Evolutionary conservation across 2,329 filamentous ascomycete species (phyloP).

Genomic region (Rhynchosporium secalis): DNA sequence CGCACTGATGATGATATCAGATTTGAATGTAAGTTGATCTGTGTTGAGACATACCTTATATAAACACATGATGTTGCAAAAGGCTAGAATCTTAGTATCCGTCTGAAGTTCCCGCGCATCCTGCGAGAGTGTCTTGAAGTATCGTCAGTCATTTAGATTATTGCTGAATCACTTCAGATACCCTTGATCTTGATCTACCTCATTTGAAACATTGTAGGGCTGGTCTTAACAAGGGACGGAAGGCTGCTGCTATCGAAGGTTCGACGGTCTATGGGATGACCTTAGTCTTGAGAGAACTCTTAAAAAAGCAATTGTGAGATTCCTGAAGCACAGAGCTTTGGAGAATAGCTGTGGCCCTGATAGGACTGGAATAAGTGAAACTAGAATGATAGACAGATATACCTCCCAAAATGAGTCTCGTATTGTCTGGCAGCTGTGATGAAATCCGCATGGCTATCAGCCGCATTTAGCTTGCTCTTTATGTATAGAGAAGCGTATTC

Average conservation of each 20-base stretch:
- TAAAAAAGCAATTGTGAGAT: no score
- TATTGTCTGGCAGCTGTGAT: background rate
- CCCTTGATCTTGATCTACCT: no score
- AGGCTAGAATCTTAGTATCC: constrained; percentile 2
- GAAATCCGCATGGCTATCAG: background rate
- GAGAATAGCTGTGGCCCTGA: no score
- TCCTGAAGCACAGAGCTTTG: no score
- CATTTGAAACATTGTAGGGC: no score
- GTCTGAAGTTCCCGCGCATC: background rate
- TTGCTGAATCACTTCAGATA: background rate
- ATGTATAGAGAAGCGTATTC: background rate
- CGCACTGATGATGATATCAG: background rate
- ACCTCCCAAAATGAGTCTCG: background rate
- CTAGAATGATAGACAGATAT: background rate
- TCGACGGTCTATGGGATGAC: no score
- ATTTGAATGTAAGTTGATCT: background rate
- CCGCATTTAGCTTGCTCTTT: background rate
- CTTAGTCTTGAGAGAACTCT: no score
- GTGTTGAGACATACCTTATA: background rate
- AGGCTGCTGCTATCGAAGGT: no score
- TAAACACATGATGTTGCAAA: constrained; percentile 3
- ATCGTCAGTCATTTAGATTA: background rate
- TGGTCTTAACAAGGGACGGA: no score
- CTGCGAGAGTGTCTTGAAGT: background rate
- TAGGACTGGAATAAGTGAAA: background rate